phyloP scores from a whole-genome alignment of 306 rosid species.

The Neltuma alba region DNA sequence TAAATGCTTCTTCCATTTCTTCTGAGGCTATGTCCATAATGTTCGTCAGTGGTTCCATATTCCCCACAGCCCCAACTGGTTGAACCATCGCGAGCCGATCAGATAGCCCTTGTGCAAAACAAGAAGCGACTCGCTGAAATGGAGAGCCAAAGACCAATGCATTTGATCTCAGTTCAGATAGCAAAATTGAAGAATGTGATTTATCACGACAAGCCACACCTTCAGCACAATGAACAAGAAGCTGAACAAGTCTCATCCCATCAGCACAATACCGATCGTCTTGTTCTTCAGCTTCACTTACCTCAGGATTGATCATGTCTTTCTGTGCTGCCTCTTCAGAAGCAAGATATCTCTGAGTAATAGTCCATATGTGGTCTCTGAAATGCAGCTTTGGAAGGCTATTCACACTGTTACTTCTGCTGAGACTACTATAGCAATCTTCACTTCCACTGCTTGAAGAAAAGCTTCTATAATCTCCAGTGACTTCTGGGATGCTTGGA shows the following conservation, averaged over 20 bases:
- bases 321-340: constrained; percentile 64
- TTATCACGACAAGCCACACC: constrained; percentile 92
- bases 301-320: constrained; percentile 38
- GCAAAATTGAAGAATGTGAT: constrained; percentile 63
- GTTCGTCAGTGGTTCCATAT: constrained; percentile 44
- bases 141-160: constrained; percentile 88
- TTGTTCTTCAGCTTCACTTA: constrained; percentile 41
- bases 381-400: constrained; percentile 51
- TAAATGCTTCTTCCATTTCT: constrained; percentile 71
- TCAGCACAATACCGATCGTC: constrained; percentile 54
- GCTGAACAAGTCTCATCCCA: constrained; percentile 86
- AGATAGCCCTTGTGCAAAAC: constrained; percentile 79
- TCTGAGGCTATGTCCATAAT: constrained; percentile 60
- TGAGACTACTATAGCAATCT: constrained; percentile 2
- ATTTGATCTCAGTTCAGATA: constrained; percentile 67
- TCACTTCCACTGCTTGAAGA: constrained; percentile 21
- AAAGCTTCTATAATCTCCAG: constrained; percentile 19
- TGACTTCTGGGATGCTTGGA: constrained; percentile 23
- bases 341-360: constrained; percentile 57
- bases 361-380: constrained; percentile 75
- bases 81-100: constrained; percentile 64
- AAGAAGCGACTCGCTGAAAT: constrained; percentile 87
- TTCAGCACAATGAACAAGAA: constrained; percentile 82
- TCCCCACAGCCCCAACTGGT: constrained; percentile 56
- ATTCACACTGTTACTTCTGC: constrained; percentile 40